These are phyloP conservation scores for Cladosporium oxysporum DNA, from an alignment of 2,329 filamentous ascomycete species.

Conservation along the genomic window DNA sequence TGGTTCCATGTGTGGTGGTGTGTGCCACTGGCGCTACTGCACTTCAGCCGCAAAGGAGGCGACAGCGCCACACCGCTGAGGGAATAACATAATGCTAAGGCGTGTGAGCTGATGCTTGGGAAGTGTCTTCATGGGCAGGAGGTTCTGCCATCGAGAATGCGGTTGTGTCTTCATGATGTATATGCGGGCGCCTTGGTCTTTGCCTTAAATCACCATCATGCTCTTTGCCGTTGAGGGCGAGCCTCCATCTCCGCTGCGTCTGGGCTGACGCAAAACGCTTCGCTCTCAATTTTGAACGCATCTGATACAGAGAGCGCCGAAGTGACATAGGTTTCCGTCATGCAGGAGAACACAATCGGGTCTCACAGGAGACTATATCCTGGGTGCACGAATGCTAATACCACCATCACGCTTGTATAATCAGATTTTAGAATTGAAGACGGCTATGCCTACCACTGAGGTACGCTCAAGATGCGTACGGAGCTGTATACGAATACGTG, in stretches of 20 bases:
- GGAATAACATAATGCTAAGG: background rate
- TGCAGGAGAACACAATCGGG: background rate
- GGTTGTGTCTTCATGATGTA: background rate
- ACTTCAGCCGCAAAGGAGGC: background rate
- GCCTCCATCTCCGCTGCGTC: background rate
- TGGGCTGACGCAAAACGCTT: background rate
- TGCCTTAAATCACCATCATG: background rate
- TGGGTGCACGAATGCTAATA: background rate
- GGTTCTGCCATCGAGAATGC: background rate
- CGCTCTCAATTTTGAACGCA: background rate
- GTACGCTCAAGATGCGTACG: too few relatives aligned
- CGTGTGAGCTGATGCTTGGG: background rate
- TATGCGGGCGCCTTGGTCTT: background rate
- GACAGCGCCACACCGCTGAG: background rate
- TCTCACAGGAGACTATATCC: background rate
- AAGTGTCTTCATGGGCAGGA: background rate
- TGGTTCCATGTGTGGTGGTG: background rate
- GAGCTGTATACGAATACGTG: too few relatives aligned
- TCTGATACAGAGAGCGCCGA: background rate
- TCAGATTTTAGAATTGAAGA: too few relatives aligned
- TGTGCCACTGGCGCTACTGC: background rate
- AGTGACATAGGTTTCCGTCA: background rate
- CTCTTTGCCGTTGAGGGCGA: background rate
- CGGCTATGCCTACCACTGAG: too few relatives aligned
- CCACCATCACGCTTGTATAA: too few relatives aligned